Evolutionary conservation across 129 eudicot species (phyloP), one percentile per base, ranked within the genome.

Genomic region (Helianthus tuberosus): DNA sequence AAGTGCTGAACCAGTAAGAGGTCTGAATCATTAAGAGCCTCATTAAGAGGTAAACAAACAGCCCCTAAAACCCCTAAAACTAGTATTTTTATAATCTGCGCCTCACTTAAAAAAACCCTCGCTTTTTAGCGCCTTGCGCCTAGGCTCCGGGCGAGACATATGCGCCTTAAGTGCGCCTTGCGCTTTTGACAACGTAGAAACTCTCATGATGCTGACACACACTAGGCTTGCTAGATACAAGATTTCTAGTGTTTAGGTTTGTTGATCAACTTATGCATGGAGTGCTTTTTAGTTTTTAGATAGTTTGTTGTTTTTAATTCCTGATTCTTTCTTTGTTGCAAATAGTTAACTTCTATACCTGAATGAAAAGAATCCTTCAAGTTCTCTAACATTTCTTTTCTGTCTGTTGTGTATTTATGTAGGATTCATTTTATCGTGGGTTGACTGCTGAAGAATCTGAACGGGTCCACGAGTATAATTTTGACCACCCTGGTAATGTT

Each of bases 381-480:
- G 44, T 64, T 41, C 51, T 43, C 23, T 48, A 72, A 74, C 53
- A 20, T 70, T 39, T 49, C 43, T 32, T 20, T 57, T 59, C n/a
- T 66, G 67, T 15, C 51, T 48, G 39, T 15, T 36, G 12, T 71
- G 59, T 77, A 20, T 0, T 20, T 20, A 20, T 20, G 0, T 20
- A 94, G 99, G 99, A 94, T 85, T 94, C 99, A 5, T 94, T 94
- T 70, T 94, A 94, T 51, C 99, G 99, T 79, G 99, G 99, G 49
- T 82, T 94, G 79, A 83, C 84, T 32, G 89, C 89, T 75, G 97
- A 94, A 78, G 97, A 94, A 89, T 82, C 87, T 48, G 73, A 88
- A 70, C 87, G 77, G 29, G 99, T 87, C 23, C 91, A 85, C 17
- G 99, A 94, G 77, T 94, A 94, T 85, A 94, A 94, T 53, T 94